Evolutionary conservation across 257 asterid species (phyloP).

Genomic region (Hygrophila difformis): DNA sequence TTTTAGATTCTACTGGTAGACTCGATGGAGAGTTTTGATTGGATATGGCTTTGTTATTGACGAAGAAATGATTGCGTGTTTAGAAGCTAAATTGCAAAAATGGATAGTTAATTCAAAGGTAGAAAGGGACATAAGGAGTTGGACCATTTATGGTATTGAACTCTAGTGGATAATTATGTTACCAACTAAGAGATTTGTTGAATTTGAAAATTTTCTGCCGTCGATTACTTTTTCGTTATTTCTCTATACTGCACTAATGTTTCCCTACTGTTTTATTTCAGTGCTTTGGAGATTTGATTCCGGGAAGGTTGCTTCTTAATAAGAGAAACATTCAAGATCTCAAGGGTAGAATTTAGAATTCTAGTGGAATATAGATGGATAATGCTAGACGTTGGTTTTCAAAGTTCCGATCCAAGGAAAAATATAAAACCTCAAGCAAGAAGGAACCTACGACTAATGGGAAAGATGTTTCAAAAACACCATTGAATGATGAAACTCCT

Average conservation of each 20-base stretch:
- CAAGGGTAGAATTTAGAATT: conserved; percentile 19
- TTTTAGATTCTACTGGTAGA: neutral
- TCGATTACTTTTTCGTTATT: conserved; percentile 17
- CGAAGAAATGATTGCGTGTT: conserved; percentile 1
- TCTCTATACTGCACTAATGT: conserved; percentile 26
- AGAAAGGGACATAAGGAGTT: neutral
- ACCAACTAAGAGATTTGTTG: conserved; percentile 15
- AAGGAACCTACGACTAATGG: conserved; percentile 53
- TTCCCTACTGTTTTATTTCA: neutral
- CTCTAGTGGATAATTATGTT: conserved; percentile 8
- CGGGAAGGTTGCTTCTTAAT: conserved; percentile 24
- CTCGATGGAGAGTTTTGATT: neutral
- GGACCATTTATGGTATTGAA: no score
- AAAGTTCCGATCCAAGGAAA: conserved; percentile 51
- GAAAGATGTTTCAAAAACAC: conserved; percentile 54
- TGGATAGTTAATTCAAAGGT: conserved; percentile 1
- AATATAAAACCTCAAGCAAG: conserved; percentile 53
- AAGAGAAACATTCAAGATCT: conserved; percentile 12
- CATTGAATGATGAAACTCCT: conserved; percentile 59
- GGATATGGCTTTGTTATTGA: neutral
- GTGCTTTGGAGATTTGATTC: conserved; percentile 17
- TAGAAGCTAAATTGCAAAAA: neutral
- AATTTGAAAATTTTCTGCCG: conserved; percentile 2
- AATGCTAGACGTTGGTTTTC: conserved; percentile 64
- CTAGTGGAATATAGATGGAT: conserved; percentile 45